A percentile compares a stretch with the other conserved stretches of the same genome.
phyloP scores from a whole-genome alignment of 306 rosid genomes.

The Dalbergia oliveri region DNA sequence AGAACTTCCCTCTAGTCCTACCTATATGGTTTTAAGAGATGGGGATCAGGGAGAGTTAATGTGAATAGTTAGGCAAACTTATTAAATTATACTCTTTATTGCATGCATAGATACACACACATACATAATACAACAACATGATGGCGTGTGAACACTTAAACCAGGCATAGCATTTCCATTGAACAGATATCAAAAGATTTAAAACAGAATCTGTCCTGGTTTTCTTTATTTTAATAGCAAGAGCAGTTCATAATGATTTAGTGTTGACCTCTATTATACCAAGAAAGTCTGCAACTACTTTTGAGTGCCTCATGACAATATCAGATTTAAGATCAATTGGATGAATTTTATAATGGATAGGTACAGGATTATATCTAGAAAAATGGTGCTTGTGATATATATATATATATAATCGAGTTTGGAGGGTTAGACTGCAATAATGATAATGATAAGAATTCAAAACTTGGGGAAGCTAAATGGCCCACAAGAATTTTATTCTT shows the following conservation, averaged over 20 bases:
- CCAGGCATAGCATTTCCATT: background rate
- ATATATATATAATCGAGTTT: background rate
- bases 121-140: background rate
- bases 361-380: background rate
- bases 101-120: background rate
- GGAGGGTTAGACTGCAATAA: background rate
- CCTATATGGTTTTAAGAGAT: constrained; percentile 62
- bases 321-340: constrained; percentile 35
- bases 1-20: constrained; percentile 97
- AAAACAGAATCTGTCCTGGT: constrained; percentile 13
- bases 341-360: constrained; percentile 2
- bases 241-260: constrained; percentile 25
- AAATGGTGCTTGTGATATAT: background rate
- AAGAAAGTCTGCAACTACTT: constrained; percentile 13
- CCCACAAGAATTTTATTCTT: background rate
- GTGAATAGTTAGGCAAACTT: constrained; percentile 38
- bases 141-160: background rate
- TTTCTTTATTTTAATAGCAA: background rate
- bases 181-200: background rate
- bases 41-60: constrained; percentile 37
- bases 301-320: background rate
- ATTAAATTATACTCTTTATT: constrained; percentile 12
- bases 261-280: background rate
- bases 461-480: background rate
- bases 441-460: no score